Evolutionary conservation across 179 eudicot genomes (phyloP).

Genomic region (Monotropa hypopitys): DNA sequence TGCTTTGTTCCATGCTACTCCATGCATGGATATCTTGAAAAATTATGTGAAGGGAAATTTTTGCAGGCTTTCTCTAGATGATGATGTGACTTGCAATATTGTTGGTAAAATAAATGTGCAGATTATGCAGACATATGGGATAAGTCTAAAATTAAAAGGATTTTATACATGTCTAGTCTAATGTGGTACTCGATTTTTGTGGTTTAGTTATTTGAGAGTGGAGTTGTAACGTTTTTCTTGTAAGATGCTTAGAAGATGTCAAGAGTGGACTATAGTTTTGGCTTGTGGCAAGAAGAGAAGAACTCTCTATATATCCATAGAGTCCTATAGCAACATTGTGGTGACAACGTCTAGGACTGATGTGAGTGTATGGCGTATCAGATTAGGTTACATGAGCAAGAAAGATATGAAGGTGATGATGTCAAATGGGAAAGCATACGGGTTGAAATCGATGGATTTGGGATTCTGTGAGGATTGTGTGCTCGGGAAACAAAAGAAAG

Average conservation of each 20-base stretch:
- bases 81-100: not conserved
- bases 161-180: not conserved
- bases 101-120: not conserved
- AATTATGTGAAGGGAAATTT: not conserved
- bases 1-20: not conserved
- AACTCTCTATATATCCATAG: not conserved
- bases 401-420: constrained; percentile 3
- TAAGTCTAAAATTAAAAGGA: not conserved
- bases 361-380: not conserved
- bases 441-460: not conserved
- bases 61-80: not conserved
- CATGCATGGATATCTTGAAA: not conserved
- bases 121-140: not conserved
- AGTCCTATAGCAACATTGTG: not conserved
- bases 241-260: not conserved
- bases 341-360: not conserved
- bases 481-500: not conserved
- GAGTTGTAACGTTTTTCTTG: not conserved
- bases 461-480: not conserved
- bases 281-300: not conserved
- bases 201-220: not conserved
- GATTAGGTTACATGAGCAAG: constrained; percentile 9
- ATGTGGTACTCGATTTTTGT: not conserved
- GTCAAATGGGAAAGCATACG: not conserved
- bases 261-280: not conserved